phyloP scores from a whole-genome alignment of 257 asterid species.

The Solanum ahanhuiri region DNA sequence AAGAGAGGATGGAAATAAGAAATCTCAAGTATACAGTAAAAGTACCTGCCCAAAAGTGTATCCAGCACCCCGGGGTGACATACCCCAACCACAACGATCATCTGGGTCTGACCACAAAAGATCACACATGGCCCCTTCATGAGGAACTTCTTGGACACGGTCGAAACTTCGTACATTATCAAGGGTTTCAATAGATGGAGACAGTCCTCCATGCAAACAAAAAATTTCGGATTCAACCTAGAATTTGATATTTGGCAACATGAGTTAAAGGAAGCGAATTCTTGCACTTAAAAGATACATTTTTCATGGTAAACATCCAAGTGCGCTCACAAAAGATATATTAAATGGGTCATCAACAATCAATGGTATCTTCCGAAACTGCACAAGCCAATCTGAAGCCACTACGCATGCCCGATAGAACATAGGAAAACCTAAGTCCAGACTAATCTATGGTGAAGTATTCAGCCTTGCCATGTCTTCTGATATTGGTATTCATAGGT shows the following conservation, averaged over 20 bases:
- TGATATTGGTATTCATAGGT: background rate
- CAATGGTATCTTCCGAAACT: background rate
- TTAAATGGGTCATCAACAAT: background rate
- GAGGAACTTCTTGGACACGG: conserved; percentile 99
- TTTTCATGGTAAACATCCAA: background rate
- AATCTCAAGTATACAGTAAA: background rate
- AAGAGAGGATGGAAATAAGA: background rate
- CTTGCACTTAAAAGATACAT: background rate
- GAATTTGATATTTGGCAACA: background rate
- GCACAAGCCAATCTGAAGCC: background rate
- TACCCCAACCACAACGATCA: conserved; percentile 99
- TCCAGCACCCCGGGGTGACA: conserved; percentile 98
- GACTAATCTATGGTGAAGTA: background rate
- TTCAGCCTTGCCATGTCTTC: background rate
- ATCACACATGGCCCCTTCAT: conserved; percentile 99
- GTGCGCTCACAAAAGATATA: background rate
- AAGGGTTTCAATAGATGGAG: conserved; percentile 91
- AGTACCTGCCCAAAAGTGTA: conserved; percentile 92
- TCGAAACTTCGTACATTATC: conserved; percentile 89
- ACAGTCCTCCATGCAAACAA: conserved; percentile 91
- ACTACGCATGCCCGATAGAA: background rate
- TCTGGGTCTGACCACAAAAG: conserved; percentile 98
- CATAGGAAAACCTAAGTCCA: background rate
- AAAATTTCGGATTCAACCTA: conserved; percentile 97
- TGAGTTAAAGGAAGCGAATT: background rate